These are phyloP conservation scores for Blastomyces silverae DNA, from an alignment of 2,329 filamentous ascomycete species.

Conservation along the genomic window DNA sequence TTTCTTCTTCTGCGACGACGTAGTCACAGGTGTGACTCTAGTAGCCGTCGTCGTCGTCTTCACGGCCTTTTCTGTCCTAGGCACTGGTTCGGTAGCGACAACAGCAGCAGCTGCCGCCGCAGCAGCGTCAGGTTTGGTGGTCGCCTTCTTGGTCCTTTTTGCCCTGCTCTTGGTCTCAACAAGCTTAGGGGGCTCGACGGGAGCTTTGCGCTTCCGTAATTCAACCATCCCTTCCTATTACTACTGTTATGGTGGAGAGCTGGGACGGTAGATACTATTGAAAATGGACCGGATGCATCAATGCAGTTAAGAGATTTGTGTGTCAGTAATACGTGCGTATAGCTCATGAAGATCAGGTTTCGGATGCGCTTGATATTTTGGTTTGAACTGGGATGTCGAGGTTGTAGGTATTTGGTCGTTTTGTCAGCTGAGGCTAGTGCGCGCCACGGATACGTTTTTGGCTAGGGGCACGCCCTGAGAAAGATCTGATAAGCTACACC, in stretches of 20 bases:
- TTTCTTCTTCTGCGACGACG: conserved; percentile 20
- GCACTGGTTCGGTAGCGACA: conserved; percentile 19
- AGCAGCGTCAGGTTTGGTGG: neutral
- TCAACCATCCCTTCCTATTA: conserved; percentile 42
- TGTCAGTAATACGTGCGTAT: neutral
- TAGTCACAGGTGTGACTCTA: conserved; percentile 13
- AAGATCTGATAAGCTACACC: too few species aligned
- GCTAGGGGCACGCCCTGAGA: too few species aligned
- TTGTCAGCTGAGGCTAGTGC: too few species aligned
- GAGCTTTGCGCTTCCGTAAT: conserved; percentile 57
- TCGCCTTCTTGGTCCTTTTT: conserved; percentile 27
- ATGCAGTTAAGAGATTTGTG: neutral
- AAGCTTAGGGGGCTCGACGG: conserved; percentile 42
- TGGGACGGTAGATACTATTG: neutral
- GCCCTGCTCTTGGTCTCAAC: conserved; percentile 46
- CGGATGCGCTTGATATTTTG: too few species aligned
- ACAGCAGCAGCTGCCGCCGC: neutral
- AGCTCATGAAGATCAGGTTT: neutral
- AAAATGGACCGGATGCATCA: neutral
- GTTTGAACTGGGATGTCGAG: too few species aligned
- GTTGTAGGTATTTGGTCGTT: too few species aligned
- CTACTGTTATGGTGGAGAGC: neutral
- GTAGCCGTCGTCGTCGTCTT: conserved; percentile 23
- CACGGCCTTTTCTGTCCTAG: conserved; percentile 29
- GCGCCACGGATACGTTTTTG: too few species aligned